Evolutionary conservation across 129 eudicot genomes (phyloP), one percentile per base, ranked within the genome.

Genomic region (Chrysanthemum seticuspe): DNA sequence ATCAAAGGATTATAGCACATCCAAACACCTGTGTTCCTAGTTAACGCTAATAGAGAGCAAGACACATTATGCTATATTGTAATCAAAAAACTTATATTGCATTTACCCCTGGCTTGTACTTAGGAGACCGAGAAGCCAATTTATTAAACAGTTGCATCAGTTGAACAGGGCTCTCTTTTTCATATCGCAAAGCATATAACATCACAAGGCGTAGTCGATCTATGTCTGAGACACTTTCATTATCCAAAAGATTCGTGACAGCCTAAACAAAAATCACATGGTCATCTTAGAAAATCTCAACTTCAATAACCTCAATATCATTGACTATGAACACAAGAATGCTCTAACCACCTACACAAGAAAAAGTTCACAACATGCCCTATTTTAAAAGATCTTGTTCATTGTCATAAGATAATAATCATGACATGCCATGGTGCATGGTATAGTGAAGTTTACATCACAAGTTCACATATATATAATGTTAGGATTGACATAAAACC

Each of bases 141-240:
- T 95, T 95, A 71, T 95, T 95, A 73, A 95, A 88, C 71, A 95
- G 85, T 71, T 95, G 99, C 99, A 95, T 95, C 74, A 91, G 85
- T 82, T 94, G 97, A 79, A 90, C 91, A 31, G 99, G 99, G 80
- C 96, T 95, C 73, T 95, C 99, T 77, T 95, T 95, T 81, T 95
- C 99, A 79, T 95, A 95, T 25, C 99, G 87, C 79, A 95, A 82
- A 65, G 96, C 99, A 80, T 95, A 91, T 62, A 95, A 55, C 99
- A 90, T 95, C 44, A 95, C 97, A 48, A 95, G 83, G 25, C 97
- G 96, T 54, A 95, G 80, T 62, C 97, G 95, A 65, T 95, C 97
- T 54, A 95, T 73, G 71, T 95, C 97, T 16, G 99, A 88, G 54
- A 95, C 85, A 80, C 84, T 86, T 55, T 91, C 97, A 55, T 95